Conservation (phyloP, 176 grass and related monocot species). For the Oryza coarctata region DNA sequence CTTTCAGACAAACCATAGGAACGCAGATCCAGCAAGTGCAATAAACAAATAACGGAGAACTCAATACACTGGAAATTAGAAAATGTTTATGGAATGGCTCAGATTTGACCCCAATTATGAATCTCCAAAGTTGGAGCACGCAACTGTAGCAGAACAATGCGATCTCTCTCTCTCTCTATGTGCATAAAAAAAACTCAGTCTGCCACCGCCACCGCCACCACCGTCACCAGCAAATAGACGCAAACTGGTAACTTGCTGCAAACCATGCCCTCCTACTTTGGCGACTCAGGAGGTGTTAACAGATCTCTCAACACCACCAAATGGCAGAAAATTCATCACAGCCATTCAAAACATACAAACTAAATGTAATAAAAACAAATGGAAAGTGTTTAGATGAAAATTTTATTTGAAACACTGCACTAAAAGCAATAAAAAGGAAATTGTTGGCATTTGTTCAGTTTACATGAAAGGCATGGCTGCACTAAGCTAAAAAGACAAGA, state of each 20-base stretch:
- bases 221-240: background rate
- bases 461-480: background rate
- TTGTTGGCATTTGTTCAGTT: background rate
- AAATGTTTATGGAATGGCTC: too few species aligned
- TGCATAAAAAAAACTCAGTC: too few species aligned
- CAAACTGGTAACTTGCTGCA: background rate
- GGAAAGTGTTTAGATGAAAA: background rate
- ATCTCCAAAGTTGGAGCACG: background rate
- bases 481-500: background rate
- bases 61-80: background rate
- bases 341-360: background rate
- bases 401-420: background rate
- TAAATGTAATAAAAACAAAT: background rate
- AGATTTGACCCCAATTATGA: background rate
- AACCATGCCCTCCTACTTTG: background rate
- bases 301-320: background rate
- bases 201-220: too few species aligned
- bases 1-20: background rate
- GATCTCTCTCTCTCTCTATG: too few species aligned
- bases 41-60: background rate
- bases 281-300: background rate
- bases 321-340: conserved; percentile 19
- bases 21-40: background rate
- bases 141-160: too few species aligned
- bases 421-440: background rate